Conservation (phyloP, 306 rosid genomes). For the Dicorynia guianensis region DNA sequence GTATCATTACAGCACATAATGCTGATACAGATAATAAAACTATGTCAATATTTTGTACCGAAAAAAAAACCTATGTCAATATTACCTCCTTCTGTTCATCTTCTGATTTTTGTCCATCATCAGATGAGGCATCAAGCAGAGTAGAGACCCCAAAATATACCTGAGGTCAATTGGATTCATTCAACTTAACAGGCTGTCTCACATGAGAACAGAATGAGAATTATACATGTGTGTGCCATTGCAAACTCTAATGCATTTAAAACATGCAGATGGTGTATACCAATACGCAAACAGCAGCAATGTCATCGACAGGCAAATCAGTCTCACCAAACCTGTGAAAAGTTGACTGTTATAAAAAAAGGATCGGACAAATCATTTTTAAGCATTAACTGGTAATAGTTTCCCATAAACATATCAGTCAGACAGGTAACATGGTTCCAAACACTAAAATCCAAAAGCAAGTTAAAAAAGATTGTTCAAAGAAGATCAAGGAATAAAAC, state of each 20-base stretch:
- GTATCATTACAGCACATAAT: slow-evolving; percentile 14
- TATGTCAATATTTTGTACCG: slow-evolving; percentile 41
- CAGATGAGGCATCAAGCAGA: slow-evolving; percentile 84
- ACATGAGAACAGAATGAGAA: slow-evolving; percentile 28
- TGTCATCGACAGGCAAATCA: slow-evolving; percentile 93
- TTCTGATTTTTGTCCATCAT: slow-evolving; percentile 78
- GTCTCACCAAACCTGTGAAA: slow-evolving; percentile 85
- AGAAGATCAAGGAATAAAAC: not conserved
- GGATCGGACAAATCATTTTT: slow-evolving; percentile 22
- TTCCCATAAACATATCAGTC: slow-evolving; percentile 13
- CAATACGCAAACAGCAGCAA: slow-evolving; percentile 89
- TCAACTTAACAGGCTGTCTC: slow-evolving; percentile 4
- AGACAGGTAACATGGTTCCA: slow-evolving; percentile 26
- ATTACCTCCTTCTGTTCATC: slow-evolving; percentile 97
- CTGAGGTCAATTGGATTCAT: slow-evolving; percentile 52
- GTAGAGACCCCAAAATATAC: slow-evolving; percentile 96
- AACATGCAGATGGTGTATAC: slow-evolving; percentile 52
- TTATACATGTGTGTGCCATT: slow-evolving; percentile 21
- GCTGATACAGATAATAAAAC: slow-evolving; percentile 23
- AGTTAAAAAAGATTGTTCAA: not conserved
- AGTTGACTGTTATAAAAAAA: slow-evolving; percentile 39
- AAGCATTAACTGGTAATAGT: slow-evolving; percentile 9
- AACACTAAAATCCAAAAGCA: slow-evolving; percentile 25
- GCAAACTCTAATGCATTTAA: slow-evolving; percentile 29
- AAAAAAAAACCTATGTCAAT: slow-evolving; percentile 35